Percentiles rank a stretch among this genome's conserved stretches.
These are phyloP conservation scores for Psilocybe subaeruginosa DNA, from an alignment of 768 basidiomycete genomes.

Conservation along the genomic window DNA sequence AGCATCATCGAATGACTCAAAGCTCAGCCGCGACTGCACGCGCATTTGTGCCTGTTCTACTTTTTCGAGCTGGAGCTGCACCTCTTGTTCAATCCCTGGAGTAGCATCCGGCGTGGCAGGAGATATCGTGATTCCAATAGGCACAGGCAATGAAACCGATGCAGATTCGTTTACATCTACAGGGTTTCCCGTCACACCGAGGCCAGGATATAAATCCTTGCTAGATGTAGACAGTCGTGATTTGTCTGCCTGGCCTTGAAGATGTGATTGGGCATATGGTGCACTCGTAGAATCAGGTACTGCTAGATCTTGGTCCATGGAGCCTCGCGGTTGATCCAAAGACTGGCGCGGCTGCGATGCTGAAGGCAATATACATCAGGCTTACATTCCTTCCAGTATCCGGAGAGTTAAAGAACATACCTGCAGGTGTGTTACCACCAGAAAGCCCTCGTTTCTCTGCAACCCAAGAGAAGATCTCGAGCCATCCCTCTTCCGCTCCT, in stretches of 20 bases:
- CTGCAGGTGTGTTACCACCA: conserved; percentile 4
- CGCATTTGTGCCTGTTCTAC: conserved; percentile 8
- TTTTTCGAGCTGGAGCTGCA: conserved; percentile 12
- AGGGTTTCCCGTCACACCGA: not conserved
- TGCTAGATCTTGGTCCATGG: not conserved
- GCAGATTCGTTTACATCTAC: not conserved
- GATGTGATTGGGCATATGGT: not conserved
- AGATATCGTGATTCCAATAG: conserved; percentile 59
- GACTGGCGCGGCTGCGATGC: conserved; percentile 18
- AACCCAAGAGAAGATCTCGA: conserved; percentile 87
- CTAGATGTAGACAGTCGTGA: not conserved
- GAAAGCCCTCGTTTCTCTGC: conserved; percentile 45
- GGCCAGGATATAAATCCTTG: conserved; percentile 4
- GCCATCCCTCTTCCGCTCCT: conserved; percentile 77
- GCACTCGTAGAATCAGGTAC: not conserved
- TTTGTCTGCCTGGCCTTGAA: not conserved
- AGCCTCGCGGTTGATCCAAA: conserved; percentile 2
- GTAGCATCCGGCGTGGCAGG: conserved; percentile 56
- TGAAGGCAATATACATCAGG: not conserved
- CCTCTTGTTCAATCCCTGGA: conserved; percentile 16
- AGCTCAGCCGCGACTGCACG: not conserved
- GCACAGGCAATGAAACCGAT: conserved; percentile 17
- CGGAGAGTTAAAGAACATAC: not conserved
- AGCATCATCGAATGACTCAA: conserved; percentile 17
- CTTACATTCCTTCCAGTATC: not conserved